phyloP scores from a whole-genome alignment of 768 basidiomycete genomes.

The Lentinula detonsa region DNA sequence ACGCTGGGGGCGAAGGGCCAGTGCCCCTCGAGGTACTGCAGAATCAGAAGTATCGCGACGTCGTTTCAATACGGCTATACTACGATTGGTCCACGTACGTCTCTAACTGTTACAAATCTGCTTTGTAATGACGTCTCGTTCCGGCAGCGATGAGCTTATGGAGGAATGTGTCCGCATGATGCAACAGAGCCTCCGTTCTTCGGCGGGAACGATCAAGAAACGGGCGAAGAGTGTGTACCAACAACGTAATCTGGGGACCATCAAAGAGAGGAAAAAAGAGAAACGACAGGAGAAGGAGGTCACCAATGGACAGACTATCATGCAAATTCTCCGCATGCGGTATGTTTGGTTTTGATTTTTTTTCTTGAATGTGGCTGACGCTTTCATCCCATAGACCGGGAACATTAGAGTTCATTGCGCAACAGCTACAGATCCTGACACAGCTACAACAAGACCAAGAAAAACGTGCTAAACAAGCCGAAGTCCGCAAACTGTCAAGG shows the following conservation, averaged over 20 bases:
- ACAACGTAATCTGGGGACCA: slow-evolving; percentile 94
- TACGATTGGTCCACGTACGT: slow-evolving; percentile 93
- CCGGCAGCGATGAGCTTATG: slow-evolving; percentile 69
- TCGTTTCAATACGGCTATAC: slow-evolving; percentile 85
- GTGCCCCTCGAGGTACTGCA: slow-evolving; percentile 82
- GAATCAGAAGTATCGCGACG: slow-evolving; percentile 92
- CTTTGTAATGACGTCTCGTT: not conserved
- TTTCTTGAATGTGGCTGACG: not conserved
- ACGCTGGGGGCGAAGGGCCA: slow-evolving; percentile 89
- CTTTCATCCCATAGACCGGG: slow-evolving; percentile 44
- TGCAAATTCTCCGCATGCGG: slow-evolving; percentile 96
- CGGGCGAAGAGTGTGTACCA: slow-evolving; percentile 89
- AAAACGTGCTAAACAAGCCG: slow-evolving; percentile 55
- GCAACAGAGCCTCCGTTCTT: slow-evolving; percentile 75
- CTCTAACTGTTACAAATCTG: not conserved
- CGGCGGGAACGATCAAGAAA: slow-evolving; percentile 68
- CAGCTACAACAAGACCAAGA: slow-evolving; percentile 84
- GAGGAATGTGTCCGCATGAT: slow-evolving; percentile 95
- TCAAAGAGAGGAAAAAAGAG: slow-evolving; percentile 89
- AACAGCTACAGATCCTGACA: slow-evolving; percentile 77
- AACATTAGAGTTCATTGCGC: slow-evolving; percentile 82
- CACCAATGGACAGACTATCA: slow-evolving; percentile 83
- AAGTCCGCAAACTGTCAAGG: slow-evolving; percentile 55
- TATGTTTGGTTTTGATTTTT: slow-evolving; percentile 21
- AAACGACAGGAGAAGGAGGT: slow-evolving; percentile 78